These are phyloP conservation scores for Penicillium roqueforti DNA, from an alignment of 495 filamentous ascomycete species.

Conservation along the genomic window DNA sequence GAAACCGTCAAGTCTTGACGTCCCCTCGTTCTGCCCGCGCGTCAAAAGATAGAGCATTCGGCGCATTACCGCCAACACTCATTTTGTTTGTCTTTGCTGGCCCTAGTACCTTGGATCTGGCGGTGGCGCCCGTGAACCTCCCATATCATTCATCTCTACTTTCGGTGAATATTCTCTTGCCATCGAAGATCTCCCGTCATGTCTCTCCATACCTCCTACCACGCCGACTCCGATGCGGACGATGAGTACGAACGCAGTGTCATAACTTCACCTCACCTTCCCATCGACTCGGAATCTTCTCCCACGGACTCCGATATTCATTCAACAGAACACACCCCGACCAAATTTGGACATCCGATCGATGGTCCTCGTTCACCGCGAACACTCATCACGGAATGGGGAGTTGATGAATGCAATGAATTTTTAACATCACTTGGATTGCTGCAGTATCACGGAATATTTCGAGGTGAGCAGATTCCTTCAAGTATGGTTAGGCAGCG, in stretches of 20 bases:
- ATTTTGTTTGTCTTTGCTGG: constrained; percentile 1
- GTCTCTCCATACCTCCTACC: constrained; percentile 53
- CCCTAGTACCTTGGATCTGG: constrained; percentile 1
- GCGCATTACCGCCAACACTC: constrained; percentile 13
- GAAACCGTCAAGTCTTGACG: background rate
- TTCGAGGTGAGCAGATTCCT: constrained; percentile 59
- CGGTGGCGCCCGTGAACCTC: constrained; percentile 8
- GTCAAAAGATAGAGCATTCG: constrained; percentile 11
- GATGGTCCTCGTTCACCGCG: constrained; percentile 67
- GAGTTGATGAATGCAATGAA: constrained; percentile 78
- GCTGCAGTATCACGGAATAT: constrained; percentile 74
- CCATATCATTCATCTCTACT: background rate
- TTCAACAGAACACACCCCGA: constrained; percentile 83
- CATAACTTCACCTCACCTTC: constrained; percentile 66
- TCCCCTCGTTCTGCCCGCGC: constrained; percentile 7
- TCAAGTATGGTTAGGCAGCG: background rate
- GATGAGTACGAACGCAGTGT: constrained; percentile 89
- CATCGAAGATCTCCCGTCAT: constrained; percentile 24
- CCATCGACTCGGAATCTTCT: constrained; percentile 72
- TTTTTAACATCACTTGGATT: constrained; percentile 78
- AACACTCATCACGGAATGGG: constrained; percentile 85
- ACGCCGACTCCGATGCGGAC: constrained; percentile 88
- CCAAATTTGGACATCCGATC: constrained; percentile 64
- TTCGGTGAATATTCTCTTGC: constrained; percentile 5
- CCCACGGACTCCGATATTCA: constrained; percentile 77